phyloP scores from a whole-genome alignment of 2,329 filamentous ascomycete genomes.

The Monilinia aucupariae region DNA sequence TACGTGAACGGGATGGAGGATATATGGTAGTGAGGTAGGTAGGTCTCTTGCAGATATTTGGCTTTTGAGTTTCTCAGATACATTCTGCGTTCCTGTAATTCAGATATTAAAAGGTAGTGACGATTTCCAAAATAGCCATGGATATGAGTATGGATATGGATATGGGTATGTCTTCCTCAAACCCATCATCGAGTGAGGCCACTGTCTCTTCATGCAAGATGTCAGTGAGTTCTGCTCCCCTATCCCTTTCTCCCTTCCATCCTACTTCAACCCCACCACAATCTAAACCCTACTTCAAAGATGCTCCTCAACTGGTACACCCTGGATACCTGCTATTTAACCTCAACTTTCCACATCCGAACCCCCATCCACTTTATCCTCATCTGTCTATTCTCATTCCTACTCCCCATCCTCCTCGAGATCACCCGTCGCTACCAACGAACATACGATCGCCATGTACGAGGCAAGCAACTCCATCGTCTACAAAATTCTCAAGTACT shows the following conservation, averaged over 20 bases:
- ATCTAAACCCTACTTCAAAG: constrained; percentile 6
- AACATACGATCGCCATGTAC: constrained; percentile 23
- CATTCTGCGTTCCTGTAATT: neutral
- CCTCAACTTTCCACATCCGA: constrained; percentile 22
- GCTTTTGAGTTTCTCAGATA: neutral
- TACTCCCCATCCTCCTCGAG: constrained; percentile 26
- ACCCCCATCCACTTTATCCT: constrained; percentile 25
- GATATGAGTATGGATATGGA: constrained; percentile 15
- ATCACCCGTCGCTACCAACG: constrained; percentile 24
- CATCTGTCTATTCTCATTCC: constrained; percentile 24
- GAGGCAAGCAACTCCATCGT: constrained; percentile 3
- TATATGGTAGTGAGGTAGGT: too few species aligned
- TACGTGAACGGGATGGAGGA: neutral
- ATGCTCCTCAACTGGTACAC: constrained; percentile 30
- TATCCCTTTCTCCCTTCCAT: too few species aligned
- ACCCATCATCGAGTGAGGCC: constrained; percentile 1
- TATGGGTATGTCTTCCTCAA: constrained; percentile 8
- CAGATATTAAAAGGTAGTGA: neutral
- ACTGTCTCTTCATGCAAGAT: constrained; percentile 24
- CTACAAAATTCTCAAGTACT: constrained; percentile 11
- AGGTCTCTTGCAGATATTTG: neutral
- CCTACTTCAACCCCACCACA: neutral
- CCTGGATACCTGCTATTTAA: constrained; percentile 27
- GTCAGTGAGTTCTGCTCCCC: constrained; percentile 19
- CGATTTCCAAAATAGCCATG: neutral